These are phyloP conservation scores for Syzygium aqueum DNA, from an alignment of 345 rosid genomes.

Conservation along the genomic window DNA sequence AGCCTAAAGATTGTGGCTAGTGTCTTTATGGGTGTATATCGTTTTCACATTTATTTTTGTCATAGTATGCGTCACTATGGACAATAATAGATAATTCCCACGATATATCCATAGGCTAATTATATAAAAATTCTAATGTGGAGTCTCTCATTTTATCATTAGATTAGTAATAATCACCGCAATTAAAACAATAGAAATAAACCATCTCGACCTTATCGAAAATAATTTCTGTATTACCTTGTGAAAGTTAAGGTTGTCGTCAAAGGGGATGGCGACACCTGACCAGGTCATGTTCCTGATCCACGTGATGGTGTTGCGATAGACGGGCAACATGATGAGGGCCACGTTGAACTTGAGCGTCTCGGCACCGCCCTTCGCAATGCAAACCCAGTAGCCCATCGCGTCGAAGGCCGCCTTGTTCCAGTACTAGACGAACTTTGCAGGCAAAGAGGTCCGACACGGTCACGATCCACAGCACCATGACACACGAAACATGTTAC, in stretches of 20 bases:
- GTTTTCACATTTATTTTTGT: too few species aligned
- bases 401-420: constrained; percentile 37
- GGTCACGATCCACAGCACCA: constrained; percentile 63
- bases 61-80: too few species aligned
- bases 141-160: background rate
- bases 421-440: constrained; percentile 59
- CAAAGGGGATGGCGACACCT: constrained; percentile 64
- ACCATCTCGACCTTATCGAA: too few species aligned
- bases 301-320: constrained; percentile 87
- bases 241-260: constrained; percentile 77
- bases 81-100: background rate
- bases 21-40: background rate
- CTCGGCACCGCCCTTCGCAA: constrained; percentile 86
- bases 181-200: background rate
- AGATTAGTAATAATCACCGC: background rate
- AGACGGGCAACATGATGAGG: constrained; percentile 61
- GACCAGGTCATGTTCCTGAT: constrained; percentile 74
- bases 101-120: background rate
- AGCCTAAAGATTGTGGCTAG: background rate
- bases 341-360: constrained; percentile 87
- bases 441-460: constrained; percentile 49
- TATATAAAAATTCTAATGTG: background rate
- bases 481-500: constrained; percentile 23
- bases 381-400: constrained; percentile 75
- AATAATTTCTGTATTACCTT: constrained; percentile 10